These are phyloP conservation scores for sorghum (Sorghum bicolor) DNA, from an alignment of 176 grass and related monocot species.

Conservation along the genomic window Sorghum_bicolor_NCBIv3 NC_012875.2:48685501-48686000, in stretches of 20 bases:
- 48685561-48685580: conserved; percentile 17
- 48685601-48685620: neutral
- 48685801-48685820: neutral
- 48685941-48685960: no score
- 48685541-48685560: neutral
- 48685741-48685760: neutral
- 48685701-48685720: neutral
- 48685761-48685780: neutral
- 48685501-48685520: neutral
- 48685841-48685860: neutral
- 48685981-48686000: no score
- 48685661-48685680: neutral
- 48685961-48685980: no score
- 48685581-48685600: conserved; percentile 5
- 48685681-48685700: neutral
- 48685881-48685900: no score
- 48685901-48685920: no score
- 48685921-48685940: no score
- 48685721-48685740: neutral
- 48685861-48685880: neutral
- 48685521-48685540: neutral
- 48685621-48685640: neutral
- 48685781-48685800: neutral
- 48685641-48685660: neutral
- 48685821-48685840: neutral